Evolutionary conservation across 352 stramenopile genomes (phyloP).

Genomic region (Plasmopara muralis): DNA sequence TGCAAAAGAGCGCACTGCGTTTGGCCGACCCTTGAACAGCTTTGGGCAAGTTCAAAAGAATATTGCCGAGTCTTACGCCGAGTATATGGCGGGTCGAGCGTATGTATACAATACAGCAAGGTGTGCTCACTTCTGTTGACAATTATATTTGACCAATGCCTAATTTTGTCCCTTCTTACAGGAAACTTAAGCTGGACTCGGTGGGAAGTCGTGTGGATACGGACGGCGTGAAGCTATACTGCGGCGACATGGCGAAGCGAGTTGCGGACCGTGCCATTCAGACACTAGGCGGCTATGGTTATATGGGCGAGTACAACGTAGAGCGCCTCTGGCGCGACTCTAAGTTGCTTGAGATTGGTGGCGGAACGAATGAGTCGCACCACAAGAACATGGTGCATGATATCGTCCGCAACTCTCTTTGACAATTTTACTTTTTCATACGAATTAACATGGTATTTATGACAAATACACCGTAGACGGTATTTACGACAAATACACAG

Average conservation of each 20-base stretch:
- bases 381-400: constrained; percentile 98
- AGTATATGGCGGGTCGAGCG: constrained; percentile 94
- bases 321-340: constrained; percentile 98
- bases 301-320: constrained; percentile 98
- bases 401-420: constrained; percentile 35
- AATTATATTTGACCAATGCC: no score
- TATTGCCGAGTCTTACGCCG: constrained; percentile 97
- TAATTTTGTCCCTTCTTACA: constrained; percentile 16
- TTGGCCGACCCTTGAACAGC: constrained; percentile 90
- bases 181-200: constrained; percentile 90
- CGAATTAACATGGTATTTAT: no score
- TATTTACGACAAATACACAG: no score
- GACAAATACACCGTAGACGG: no score
- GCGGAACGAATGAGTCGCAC: constrained; percentile 97
- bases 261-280: constrained; percentile 97
- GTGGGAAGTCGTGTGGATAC: constrained; percentile 96
- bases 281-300: constrained; percentile 97
- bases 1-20: constrained; percentile 91
- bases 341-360: constrained; percentile 99
- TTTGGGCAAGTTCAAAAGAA: constrained; percentile 94
- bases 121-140: constrained; percentile 17
- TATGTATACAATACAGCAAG: constrained; percentile 96
- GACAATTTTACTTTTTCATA: not conserved
- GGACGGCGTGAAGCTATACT: constrained; percentile 98
- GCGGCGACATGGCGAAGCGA: constrained; percentile 95